Percentiles rank a stretch among this genome's conserved stretches.
phyloP scores from a whole-genome alignment of 2,329 filamentous ascomycete genomes.

The Macrophomina phaseolina region DNA sequence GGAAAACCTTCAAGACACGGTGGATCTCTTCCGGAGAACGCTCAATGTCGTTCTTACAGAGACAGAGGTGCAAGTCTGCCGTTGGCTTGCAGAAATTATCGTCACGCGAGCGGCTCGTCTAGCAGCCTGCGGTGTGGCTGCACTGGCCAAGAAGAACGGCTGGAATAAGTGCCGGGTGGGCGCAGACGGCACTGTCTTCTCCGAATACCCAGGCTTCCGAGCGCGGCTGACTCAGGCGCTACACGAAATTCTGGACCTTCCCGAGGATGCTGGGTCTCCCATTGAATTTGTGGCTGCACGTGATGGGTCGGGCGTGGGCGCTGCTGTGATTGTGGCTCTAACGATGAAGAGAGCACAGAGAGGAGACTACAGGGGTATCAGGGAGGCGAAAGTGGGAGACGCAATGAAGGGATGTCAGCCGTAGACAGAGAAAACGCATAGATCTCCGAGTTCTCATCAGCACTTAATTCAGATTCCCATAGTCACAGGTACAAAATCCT shows the following conservation, averaged over 20 bases:
- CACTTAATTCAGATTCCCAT: no score
- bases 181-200: constrained; percentile 96
- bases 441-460: no score
- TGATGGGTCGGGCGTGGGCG: constrained; percentile 94
- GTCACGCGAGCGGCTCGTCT: constrained; percentile 92
- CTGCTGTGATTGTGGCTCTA: constrained; percentile 84
- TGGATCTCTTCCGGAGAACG: constrained; percentile 78
- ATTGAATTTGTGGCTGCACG: constrained; percentile 88
- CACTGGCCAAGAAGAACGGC: constrained; percentile 95
- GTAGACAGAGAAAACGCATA: no score
- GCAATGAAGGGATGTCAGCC: no score
- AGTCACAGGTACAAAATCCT: no score
- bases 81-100: constrained; percentile 89
- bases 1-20: constrained; percentile 91
- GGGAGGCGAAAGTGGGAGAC: constrained; percentile 48
- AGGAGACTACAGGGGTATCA: constrained; percentile 64
- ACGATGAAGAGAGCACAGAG: constrained; percentile 67
- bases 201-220: constrained; percentile 99
- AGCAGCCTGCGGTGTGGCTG: constrained; percentile 91
- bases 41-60: constrained; percentile 73
- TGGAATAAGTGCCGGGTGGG: constrained; percentile 90
- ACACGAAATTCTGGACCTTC: constrained; percentile 95
- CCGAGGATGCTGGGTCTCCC: constrained; percentile 70
- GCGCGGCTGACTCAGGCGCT: constrained; percentile 85
- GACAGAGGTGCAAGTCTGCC: constrained; percentile 86